Evolutionary conservation across 2,329 filamentous ascomycete genomes (phyloP).

Genomic region (Alternaria angustiovoidea): DNA sequence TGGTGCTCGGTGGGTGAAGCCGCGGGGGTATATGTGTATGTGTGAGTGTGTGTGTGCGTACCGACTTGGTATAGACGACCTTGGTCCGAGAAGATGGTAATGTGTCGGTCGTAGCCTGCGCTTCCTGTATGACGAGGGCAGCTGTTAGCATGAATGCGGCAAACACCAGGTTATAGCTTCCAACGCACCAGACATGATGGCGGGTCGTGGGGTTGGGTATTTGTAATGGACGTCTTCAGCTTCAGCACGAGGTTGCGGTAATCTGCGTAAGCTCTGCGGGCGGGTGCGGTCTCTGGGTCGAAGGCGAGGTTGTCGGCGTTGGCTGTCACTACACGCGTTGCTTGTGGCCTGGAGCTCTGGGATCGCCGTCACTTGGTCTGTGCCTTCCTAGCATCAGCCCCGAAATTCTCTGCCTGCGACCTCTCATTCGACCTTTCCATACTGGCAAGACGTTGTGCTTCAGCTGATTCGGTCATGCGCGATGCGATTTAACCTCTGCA

Average conservation of each 20-base stretch:
- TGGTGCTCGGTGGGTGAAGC: slow-evolving; percentile 10
- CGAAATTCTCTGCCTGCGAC: slow-evolving; percentile 45
- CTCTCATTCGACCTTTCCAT: slow-evolving; percentile 45
- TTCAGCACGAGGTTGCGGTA: slow-evolving; percentile 37
- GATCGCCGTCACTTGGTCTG: slow-evolving; percentile 30
- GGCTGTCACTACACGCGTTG: slow-evolving; percentile 44
- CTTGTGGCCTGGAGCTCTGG: slow-evolving; percentile 45
- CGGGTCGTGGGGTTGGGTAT: slow-evolving; percentile 32
- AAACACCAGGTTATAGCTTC: slow-evolving; percentile 23
- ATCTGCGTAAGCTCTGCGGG: slow-evolving; percentile 41
- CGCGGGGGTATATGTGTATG: neutral
- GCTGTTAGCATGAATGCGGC: slow-evolving; percentile 40
- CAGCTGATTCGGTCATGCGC: slow-evolving; percentile 51
- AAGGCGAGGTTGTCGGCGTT: slow-evolving; percentile 32
- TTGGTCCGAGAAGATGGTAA: slow-evolving; percentile 99
- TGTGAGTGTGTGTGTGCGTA: slow-evolving; percentile 58
- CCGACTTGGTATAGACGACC: slow-evolving; percentile 99
- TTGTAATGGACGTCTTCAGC: slow-evolving; percentile 33
- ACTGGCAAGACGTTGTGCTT: slow-evolving; percentile 30
- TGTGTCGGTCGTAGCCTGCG: slow-evolving; percentile 92
- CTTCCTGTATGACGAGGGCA: slow-evolving; percentile 41
- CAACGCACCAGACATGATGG: slow-evolving; percentile 54
- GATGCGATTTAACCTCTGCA: slow-evolving; percentile 33
- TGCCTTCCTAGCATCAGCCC: slow-evolving; percentile 30
- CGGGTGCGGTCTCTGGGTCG: slow-evolving; percentile 32